A percentile compares a stretch with the other conserved stretches of the same genome.
These are phyloP conservation scores for Mycena indigotica DNA, from an alignment of 768 basidiomycete genomes.

Conservation along the genomic window DNA sequence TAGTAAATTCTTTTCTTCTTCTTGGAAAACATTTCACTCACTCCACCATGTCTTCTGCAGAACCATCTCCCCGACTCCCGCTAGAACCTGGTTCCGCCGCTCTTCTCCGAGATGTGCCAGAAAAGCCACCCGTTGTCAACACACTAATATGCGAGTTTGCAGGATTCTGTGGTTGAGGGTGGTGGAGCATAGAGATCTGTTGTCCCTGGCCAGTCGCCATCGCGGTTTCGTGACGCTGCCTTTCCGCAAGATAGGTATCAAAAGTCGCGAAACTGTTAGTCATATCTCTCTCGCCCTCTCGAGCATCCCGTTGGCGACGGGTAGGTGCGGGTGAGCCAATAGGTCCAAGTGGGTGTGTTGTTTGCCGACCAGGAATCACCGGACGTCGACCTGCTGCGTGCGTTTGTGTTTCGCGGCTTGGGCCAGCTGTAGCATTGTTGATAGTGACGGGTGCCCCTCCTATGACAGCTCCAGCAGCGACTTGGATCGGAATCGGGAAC, in stretches of 20 bases:
- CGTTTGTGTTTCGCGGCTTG: constrained; percentile 11
- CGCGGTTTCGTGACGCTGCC: constrained; percentile 15
- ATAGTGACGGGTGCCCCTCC: background rate
- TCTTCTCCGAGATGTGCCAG: too few species aligned
- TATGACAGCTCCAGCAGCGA: background rate
- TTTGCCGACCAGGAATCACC: constrained; percentile 5
- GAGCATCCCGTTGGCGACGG: constrained; percentile 14
- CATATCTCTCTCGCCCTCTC: background rate
- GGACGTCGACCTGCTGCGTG: constrained; percentile 15
- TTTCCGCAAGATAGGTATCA: constrained; percentile 19
- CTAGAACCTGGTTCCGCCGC: too few species aligned
- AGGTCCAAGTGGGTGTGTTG: constrained; percentile 5
- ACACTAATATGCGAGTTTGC: too few species aligned
- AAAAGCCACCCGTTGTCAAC: too few species aligned
- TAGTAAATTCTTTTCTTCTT: too few species aligned
- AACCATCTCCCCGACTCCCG: too few species aligned
- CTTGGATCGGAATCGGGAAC: constrained; percentile 8
- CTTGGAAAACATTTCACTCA: too few species aligned
- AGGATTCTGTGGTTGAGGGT: background rate
- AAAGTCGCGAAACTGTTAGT: constrained; percentile 16
- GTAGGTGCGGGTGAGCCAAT: constrained; percentile 14
- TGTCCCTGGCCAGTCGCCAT: constrained; percentile 1
- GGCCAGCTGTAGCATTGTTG: constrained; percentile 1
- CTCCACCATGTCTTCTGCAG: too few species aligned
- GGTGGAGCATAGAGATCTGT: background rate